Conservation (phyloP, 2,329 filamentous ascomycete genomes). For the Penicillium brasilianum region DNA sequence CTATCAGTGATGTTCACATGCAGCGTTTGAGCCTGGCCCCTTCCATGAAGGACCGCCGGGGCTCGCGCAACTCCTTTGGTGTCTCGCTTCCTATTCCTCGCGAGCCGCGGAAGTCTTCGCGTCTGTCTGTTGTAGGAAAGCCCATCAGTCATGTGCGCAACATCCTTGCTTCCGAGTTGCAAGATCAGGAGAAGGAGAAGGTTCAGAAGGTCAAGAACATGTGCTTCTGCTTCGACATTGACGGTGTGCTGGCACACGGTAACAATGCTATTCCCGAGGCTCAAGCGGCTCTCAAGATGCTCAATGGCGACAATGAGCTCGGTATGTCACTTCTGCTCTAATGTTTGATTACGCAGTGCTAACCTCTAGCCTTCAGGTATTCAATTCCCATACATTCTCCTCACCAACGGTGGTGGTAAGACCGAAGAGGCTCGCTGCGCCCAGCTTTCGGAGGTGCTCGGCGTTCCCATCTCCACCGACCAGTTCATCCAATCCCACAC, state of each 20-base stretch:
- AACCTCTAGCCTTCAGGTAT: constrained; percentile 52
- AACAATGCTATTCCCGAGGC: constrained; percentile 72
- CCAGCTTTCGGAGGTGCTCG: constrained; percentile 71
- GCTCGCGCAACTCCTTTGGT: constrained; percentile 77
- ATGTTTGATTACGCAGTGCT: background rate
- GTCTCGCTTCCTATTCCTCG: constrained; percentile 74
- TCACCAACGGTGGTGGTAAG: constrained; percentile 77
- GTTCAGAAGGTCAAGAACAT: constrained; percentile 75
- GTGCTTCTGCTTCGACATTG: constrained; percentile 73
- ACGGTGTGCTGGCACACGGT: constrained; percentile 76
- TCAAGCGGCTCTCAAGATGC: constrained; percentile 67
- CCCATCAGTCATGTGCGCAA: constrained; percentile 63
- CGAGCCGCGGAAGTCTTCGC: constrained; percentile 71
- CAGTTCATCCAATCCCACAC: constrained; percentile 81
- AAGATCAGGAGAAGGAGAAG: constrained; percentile 69
- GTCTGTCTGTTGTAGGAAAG: constrained; percentile 66
- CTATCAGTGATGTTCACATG: constrained; percentile 74
- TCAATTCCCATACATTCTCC: constrained; percentile 76
- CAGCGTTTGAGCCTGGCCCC: constrained; percentile 71
- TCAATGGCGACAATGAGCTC: constrained; percentile 78
- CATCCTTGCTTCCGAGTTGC: constrained; percentile 72
- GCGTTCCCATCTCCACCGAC: constrained; percentile 67
- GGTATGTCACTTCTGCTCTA: constrained; percentile 35
- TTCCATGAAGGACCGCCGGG: constrained; percentile 70
- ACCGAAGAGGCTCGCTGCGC: constrained; percentile 67